Percentiles rank a stretch among this genome's conserved stretches.
Evolutionary conservation across 2,329 filamentous ascomycete species (phyloP).

Genomic region (Fusarium scirpi): DNA sequence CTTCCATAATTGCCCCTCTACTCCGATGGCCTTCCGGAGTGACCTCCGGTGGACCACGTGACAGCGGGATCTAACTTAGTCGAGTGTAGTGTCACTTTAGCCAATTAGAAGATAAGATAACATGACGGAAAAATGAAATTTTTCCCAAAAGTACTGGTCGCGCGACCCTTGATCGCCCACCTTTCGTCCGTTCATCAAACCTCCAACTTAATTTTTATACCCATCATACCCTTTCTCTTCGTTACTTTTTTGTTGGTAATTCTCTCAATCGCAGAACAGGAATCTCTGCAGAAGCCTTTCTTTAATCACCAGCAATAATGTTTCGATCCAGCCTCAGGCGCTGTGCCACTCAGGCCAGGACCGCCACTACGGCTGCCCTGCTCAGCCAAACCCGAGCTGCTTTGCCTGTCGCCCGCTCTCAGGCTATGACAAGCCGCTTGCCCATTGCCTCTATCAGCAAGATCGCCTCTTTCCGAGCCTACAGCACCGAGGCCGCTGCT

Average conservation of each 20-base stretch:
- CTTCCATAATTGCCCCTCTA: not conserved
- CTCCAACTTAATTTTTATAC: slow-evolving; percentile 25
- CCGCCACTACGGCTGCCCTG: slow-evolving; percentile 47
- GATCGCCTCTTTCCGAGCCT: slow-evolving; percentile 49
- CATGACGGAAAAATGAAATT: slow-evolving; percentile 21
- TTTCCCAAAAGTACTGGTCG: slow-evolving; percentile 18
- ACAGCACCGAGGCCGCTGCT: slow-evolving; percentile 56
- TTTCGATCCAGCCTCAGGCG: slow-evolving; percentile 56
- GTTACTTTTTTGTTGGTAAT: slow-evolving; percentile 17
- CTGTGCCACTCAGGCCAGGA: slow-evolving; percentile 54
- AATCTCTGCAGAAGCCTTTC: slow-evolving; percentile 7
- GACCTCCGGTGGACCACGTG: slow-evolving; percentile 23
- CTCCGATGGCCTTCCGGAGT: not conserved
- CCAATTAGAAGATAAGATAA: slow-evolving; percentile 29
- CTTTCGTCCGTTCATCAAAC: slow-evolving; percentile 11
- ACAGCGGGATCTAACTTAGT: slow-evolving; percentile 9
- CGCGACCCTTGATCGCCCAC: slow-evolving; percentile 34
- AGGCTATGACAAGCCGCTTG: slow-evolving; percentile 36
- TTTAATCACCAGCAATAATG: slow-evolving; percentile 41
- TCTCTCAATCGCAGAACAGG: slow-evolving; percentile 22
- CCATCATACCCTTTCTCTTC: slow-evolving; percentile 8
- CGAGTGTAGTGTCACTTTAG: not conserved
- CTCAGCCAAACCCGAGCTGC: slow-evolving; percentile 48
- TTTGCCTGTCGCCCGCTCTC: slow-evolving; percentile 44
- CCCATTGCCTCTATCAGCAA: slow-evolving; percentile 36